phyloP scores from a whole-genome alignment of 2,329 filamentous ascomycete species.

The Ophioceras dolichostomum region DNA sequence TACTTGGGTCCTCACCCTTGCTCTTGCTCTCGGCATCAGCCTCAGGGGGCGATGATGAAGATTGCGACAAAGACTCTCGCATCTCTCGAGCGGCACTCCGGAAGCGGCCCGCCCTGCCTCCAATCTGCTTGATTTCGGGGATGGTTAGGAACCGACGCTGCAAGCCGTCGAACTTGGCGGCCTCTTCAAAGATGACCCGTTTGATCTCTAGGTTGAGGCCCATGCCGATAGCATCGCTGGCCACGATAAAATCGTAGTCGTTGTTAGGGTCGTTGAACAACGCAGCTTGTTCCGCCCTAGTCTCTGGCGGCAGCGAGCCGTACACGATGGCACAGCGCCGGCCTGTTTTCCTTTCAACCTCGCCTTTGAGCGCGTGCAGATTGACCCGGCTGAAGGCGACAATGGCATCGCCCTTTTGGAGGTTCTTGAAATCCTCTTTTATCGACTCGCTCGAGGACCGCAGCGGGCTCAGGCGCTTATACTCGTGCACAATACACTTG shows the following conservation, averaged over 20 bases:
- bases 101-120: constrained; percentile 80
- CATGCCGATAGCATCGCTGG: constrained; percentile 77
- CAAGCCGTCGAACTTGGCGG: constrained; percentile 57
- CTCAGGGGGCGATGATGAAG: constrained; percentile 11
- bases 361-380: constrained; percentile 67
- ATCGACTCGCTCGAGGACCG: constrained; percentile 53
- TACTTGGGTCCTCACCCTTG: not conserved
- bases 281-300: constrained; percentile 77
- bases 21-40: not conserved
- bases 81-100: constrained; percentile 53
- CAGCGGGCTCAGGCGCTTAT: constrained; percentile 72
- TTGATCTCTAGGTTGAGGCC: constrained; percentile 88
- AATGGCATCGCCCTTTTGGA: constrained; percentile 83
- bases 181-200: constrained; percentile 75
- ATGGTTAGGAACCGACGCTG: constrained; percentile 46
- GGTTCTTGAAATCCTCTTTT: constrained; percentile 45
- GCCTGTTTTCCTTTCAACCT: constrained; percentile 65
- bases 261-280: constrained; percentile 94
- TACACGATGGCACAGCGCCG: constrained; percentile 86
- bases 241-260: constrained; percentile 88
- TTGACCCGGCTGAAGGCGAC: constrained; percentile 75
- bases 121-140: constrained; percentile 89
- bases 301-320: constrained; percentile 82
- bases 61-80: too few species aligned
- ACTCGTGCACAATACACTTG: constrained; percentile 67